Base-by-base conservation (phyloP, 108 stramenopile genomes). In the Cylindrotheca fusiformis region DNA sequence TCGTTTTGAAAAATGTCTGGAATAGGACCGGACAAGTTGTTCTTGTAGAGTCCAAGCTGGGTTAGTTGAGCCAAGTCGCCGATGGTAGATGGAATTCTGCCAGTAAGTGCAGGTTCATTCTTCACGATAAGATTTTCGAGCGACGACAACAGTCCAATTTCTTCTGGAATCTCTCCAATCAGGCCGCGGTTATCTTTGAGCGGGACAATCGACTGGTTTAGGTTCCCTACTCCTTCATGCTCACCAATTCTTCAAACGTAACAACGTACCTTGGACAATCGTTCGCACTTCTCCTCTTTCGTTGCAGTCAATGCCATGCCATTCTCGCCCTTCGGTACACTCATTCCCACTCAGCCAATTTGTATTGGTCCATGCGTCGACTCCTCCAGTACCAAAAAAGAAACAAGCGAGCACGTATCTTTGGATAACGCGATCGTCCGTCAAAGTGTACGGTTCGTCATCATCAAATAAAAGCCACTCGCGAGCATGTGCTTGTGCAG, bases 291-390 rank as follows among this genome's bases (percentile, higher is more conserved):
- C 52, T 4, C 76, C 81, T 26, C 78, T 71, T 24, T 64, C 60
- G 32, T 80, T 77, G 49, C 86, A 88, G 47, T 48, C 58, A 19
- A 84, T 61, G 24, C 84, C 82, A 49, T 55, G 59, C 85, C 85
- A 87, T 24, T 54, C 54, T 52, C 52, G 52, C n/a, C 59, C 58
- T 41, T 14, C 14, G 6, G 36, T 14, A 55, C 90, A 91, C 68
- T 91, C 90, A 33, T 85, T 79, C 4, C 76, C 82, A 22, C 53
- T 54, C 27, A 91, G 24, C 90, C 90, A 91, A 29, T 82, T 74
- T 47, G 80, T 83, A 14, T 47, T 36, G 5, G 58, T 63, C 74
- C 74, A 75, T 5, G 54, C 53, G 1, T 68, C 58, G 55, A 52
- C 28, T 56, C 81, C 56, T 51, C 67, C 46, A 51, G 80, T 76